Percentiles rank a stretch among this genome's conserved stretches.
Evolutionary conservation across 2,329 filamentous ascomycete genomes (phyloP).

Genomic region (Ascochyta koolunga): DNA sequence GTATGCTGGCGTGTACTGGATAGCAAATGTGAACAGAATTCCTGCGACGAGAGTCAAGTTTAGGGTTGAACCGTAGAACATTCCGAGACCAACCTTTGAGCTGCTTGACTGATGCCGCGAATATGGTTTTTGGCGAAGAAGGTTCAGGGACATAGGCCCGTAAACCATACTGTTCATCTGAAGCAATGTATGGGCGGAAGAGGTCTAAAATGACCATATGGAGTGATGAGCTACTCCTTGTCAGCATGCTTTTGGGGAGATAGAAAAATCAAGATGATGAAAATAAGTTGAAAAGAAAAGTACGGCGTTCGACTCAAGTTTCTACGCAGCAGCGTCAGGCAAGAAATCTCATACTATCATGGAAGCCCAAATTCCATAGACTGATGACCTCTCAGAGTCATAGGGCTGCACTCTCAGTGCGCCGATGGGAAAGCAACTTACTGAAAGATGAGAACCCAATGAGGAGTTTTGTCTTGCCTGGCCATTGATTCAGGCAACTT

Average conservation of each 20-base stretch:
- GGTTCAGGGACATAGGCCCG: slow-evolving; percentile 10
- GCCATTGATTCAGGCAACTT: slow-evolving; percentile 8
- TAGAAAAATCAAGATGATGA: neutral
- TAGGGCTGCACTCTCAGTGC: neutral
- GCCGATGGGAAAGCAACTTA: neutral
- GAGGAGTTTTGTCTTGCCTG: slow-evolving; percentile 2
- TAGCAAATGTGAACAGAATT: slow-evolving; percentile 13
- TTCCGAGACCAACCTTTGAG: slow-evolving; percentile 7
- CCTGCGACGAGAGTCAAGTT: neutral
- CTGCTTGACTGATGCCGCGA: slow-evolving; percentile 18
- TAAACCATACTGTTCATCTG: slow-evolving; percentile 11
- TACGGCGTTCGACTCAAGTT: too few species aligned
- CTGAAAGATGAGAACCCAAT: slow-evolving; percentile 20
- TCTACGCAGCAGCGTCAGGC: neutral
- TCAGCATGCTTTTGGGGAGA: neutral
- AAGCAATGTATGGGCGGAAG: slow-evolving; percentile 17
- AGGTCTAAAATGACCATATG: slow-evolving; percentile 17
- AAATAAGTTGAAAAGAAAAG: too few species aligned
- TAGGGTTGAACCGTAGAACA: too few species aligned
- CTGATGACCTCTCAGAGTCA: neutral
- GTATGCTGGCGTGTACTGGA: slow-evolving; percentile 8
- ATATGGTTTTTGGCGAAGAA: slow-evolving; percentile 15
- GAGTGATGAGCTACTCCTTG: neutral
- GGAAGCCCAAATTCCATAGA: neutral
- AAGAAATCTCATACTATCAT: neutral